phyloP scores from a whole-genome alignment of 208 protist genomes.

The Endotrypanum monterogeii region DNA sequence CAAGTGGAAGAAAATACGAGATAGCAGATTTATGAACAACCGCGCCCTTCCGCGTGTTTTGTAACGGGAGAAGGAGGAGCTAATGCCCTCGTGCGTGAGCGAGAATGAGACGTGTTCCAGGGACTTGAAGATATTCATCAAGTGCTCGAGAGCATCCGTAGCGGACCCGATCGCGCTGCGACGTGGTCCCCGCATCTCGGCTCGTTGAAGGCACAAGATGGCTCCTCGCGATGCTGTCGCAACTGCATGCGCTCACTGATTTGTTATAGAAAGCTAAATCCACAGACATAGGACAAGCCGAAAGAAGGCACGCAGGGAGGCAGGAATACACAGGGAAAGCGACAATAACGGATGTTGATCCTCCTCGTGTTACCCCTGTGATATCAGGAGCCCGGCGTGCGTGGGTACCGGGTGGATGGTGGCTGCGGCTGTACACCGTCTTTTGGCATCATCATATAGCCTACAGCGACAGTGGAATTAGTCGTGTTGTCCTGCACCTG shows the following conservation, averaged over 20 bases:
- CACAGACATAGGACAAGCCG: background rate
- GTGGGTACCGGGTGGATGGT: slow-evolving; percentile 13
- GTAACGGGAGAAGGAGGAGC: background rate
- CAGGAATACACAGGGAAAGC: background rate
- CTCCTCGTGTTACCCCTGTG: background rate
- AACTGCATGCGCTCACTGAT: background rate
- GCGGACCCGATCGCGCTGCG: background rate
- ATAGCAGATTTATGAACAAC: background rate
- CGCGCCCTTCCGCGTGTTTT: background rate
- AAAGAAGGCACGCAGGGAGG: background rate
- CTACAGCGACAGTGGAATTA: slow-evolving; percentile 62
- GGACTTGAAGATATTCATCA: background rate
- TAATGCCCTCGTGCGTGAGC: slow-evolving; percentile 1
- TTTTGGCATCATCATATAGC: slow-evolving; percentile 68
- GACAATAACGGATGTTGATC: background rate
- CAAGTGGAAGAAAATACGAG: background rate
- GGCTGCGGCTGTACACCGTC: slow-evolving; percentile 18
- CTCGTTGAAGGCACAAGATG: background rate
- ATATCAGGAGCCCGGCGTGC: slow-evolving; percentile 1
- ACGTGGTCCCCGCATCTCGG: background rate
- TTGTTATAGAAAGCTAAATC: background rate
- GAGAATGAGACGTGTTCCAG: background rate
- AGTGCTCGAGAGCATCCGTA: background rate
- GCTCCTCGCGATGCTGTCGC: background rate
- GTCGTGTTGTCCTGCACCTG: slow-evolving; percentile 76